Evolutionary conservation across 768 basidiomycete species (phyloP).

Genomic region (Hydnum rufescens): DNA sequence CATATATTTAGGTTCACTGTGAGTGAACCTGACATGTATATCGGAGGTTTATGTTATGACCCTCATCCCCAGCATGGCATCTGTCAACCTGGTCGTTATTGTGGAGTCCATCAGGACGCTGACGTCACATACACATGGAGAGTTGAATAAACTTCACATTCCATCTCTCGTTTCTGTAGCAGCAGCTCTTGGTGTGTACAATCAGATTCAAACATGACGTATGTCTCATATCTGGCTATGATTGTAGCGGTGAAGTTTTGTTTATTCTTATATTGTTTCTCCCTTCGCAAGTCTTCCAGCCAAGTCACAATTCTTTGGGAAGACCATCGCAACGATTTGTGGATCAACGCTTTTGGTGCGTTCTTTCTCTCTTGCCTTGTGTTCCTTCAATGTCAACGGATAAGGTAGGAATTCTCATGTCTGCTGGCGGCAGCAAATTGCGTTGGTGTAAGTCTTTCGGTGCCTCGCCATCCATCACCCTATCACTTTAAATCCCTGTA

Average conservation of each 20-base stretch:
- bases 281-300: slow-evolving; percentile 60
- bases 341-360: slow-evolving; percentile 58
- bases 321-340: slow-evolving; percentile 88
- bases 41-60: background rate
- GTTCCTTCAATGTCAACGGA: slow-evolving; percentile 4
- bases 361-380: background rate
- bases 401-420: slow-evolving; percentile 64
- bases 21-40: slow-evolving; percentile 7
- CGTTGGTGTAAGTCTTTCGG: slow-evolving; percentile 47
- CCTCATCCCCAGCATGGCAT: slow-evolving; percentile 60
- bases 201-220: background rate
- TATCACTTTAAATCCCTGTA: slow-evolving; percentile 17
- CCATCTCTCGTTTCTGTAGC: slow-evolving; percentile 69
- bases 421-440: slow-evolving; percentile 58
- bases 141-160: slow-evolving; percentile 42
- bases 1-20: slow-evolving; percentile 44
- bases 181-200: slow-evolving; percentile 48
- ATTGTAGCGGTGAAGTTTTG: slow-evolving; percentile 54
- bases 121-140: slow-evolving; percentile 30
- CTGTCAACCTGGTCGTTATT: slow-evolving; percentile 78
- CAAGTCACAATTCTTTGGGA: slow-evolving; percentile 95
- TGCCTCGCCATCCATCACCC: slow-evolving; percentile 16
- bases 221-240: slow-evolving; percentile 3
- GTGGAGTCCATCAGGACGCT: slow-evolving; percentile 72
- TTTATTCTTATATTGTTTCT: slow-evolving; percentile 73